phyloP scores from a whole-genome alignment of 257 asterid genomes.

The Solanum habrochaites region DNA sequence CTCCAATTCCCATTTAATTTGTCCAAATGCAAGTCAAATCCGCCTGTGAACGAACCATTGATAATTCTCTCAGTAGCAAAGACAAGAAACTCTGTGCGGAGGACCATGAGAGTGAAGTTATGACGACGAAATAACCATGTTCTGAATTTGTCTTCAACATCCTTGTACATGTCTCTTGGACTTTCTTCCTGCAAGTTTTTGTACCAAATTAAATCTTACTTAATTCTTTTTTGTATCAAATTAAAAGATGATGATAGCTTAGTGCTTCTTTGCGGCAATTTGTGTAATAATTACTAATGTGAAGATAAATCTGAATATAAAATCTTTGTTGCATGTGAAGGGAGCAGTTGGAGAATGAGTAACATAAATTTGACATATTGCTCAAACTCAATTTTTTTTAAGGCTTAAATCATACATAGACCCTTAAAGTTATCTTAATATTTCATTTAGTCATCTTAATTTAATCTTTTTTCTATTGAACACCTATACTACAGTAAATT shows the following conservation, averaged over 20 bases:
- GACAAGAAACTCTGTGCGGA: constrained; percentile 19
- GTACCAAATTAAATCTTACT: background rate
- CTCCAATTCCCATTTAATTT: constrained; percentile 24
- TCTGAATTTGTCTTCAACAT: constrained; percentile 16
- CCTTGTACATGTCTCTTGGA: constrained; percentile 20
- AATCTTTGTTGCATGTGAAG: background rate
- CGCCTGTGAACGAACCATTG: constrained; percentile 28
- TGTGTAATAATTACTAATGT: background rate
- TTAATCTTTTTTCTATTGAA: too few relatives aligned
- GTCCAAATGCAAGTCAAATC: constrained; percentile 31
- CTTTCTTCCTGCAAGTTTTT: background rate
- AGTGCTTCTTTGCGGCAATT: background rate
- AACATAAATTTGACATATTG: background rate
- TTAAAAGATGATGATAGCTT: background rate
- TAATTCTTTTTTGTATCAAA: background rate
- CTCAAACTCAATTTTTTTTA: background rate
- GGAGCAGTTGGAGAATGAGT: background rate
- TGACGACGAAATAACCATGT: constrained; percentile 30
- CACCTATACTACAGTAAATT: too few relatives aligned
- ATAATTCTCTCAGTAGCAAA: constrained; percentile 12
- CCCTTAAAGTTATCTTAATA: too few relatives aligned
- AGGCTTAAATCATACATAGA: too few relatives aligned
- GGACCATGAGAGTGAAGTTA: constrained; percentile 27
- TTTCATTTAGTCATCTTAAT: too few relatives aligned
- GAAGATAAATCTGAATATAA: background rate